Percentiles rank a stretch among this genome's conserved stretches.
Conservation (phyloP, 2,329 filamentous ascomycete species). For the Xylariaceae sp. region DNA sequence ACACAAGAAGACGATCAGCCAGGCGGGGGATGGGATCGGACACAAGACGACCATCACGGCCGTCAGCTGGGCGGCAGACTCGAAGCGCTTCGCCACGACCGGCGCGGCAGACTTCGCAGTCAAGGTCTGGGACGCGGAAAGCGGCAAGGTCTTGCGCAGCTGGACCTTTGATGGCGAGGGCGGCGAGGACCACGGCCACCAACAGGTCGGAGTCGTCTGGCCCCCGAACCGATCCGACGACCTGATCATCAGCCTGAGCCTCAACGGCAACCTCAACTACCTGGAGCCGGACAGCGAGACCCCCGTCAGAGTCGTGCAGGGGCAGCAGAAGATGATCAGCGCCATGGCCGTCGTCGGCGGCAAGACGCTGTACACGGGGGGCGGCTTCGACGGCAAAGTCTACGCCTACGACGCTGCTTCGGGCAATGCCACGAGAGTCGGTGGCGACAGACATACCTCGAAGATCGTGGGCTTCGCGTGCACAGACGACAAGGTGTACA, state of each 20-base stretch:
- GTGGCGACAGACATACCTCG: slow-evolving; percentile 72
- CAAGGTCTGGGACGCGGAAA: slow-evolving; percentile 86
- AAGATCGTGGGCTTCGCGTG: slow-evolving; percentile 74
- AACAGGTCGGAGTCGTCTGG: slow-evolving; percentile 94
- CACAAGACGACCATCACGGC: slow-evolving; percentile 92
- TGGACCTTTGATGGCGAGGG: slow-evolving; percentile 81
- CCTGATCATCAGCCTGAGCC: slow-evolving; percentile 81
- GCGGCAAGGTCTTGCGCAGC: slow-evolving; percentile 68
- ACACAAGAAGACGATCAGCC: slow-evolving; percentile 67
- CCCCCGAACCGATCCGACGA: slow-evolving; percentile 76
- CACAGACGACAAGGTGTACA: slow-evolving; percentile 63
- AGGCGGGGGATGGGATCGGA: too few species aligned
- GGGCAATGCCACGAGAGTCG: slow-evolving; percentile 64
- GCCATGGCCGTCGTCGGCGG: slow-evolving; percentile 58
- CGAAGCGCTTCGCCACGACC: slow-evolving; percentile 79
- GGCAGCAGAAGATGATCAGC: slow-evolving; percentile 89
- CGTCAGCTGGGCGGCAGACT: slow-evolving; percentile 84
- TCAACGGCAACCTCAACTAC: slow-evolving; percentile 88
- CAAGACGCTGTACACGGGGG: slow-evolving; percentile 77
- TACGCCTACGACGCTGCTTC: slow-evolving; percentile 74
- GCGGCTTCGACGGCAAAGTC: slow-evolving; percentile 84
- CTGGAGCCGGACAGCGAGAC: slow-evolving; percentile 65
- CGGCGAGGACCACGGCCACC: slow-evolving; percentile 65
- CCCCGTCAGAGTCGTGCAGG: slow-evolving; percentile 68
- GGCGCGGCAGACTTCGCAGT: slow-evolving; percentile 95